Evolutionary conservation across 257 asterid genomes (phyloP), one percentile per base, ranked within the genome.

Genomic region (Solanum peruvianum): DNA sequence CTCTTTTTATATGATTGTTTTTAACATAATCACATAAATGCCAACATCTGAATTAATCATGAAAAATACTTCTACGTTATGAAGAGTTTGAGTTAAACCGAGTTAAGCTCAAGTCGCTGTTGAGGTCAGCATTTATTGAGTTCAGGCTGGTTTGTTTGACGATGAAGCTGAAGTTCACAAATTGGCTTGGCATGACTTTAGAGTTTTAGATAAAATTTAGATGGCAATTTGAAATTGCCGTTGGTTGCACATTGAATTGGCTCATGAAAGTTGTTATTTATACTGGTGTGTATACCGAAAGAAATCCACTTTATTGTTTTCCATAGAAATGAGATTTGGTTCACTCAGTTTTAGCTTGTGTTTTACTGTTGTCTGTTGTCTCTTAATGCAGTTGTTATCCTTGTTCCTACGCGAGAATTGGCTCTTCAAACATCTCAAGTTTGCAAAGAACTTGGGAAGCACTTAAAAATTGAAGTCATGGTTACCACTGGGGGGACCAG

Each of bases 351-450:
- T 49, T 81, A 81, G 69, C 84, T 49, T 47, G 69, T 81, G 69
- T 8, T 86, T 49, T 64, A 42, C 64, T 76, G 47, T 56, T 23
- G n/a, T 35, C 60, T 64, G 37, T 33, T 90, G 82, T 49, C 86
- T 86, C 58, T 45, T 21, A 23, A 76, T 90, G 90, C 96, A 95
- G 98, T 91, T 91, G 96, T 93, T 89, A 94, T 95, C 85, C 95
- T 95, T 88, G 98, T 94, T 72, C 98, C 98, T 29, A 95, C 97
- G 0, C 89, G 98, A 84, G 98, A 95, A 90, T 89, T 95, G 90
- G 98, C 98, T 91, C 98, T 95, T 89, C 98, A 95, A 89, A 94
- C 98, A 47, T 93, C 98, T 49, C 98, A 93, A 93, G 98, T 95
- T 73, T 95, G 98, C 88, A 95, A 95, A 90, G 98, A 95, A 91